These are phyloP conservation scores for Vigna radiata DNA, from an alignment of 306 rosid genomes.

Conservation along the genomic window DNA sequence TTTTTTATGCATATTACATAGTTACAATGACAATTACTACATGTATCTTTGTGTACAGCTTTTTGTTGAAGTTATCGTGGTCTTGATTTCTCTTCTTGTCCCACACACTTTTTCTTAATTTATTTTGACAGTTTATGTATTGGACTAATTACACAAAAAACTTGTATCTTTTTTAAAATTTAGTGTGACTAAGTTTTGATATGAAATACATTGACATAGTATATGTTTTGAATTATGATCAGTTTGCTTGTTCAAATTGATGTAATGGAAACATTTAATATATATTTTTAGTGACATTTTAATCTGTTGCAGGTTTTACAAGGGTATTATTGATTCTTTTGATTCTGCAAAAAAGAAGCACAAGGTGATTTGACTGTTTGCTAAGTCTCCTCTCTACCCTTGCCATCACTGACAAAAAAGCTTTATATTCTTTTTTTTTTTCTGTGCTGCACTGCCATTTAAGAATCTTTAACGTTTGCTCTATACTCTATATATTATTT, in stretches of 20 bases:
- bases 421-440: background rate
- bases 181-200: conserved; percentile 10
- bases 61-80: conserved; percentile 17
- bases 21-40: background rate
- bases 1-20: background rate
- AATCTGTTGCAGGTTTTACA: conserved; percentile 72
- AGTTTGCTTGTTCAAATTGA: conserved; percentile 22
- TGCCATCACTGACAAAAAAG: background rate
- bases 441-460: background rate
- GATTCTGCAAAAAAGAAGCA: conserved; percentile 73
- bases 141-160: background rate
- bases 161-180: conserved; percentile 8
- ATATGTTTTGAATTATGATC: conserved; percentile 24
- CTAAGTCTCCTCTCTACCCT: conserved; percentile 5
- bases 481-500: background rate
- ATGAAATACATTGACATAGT: conserved; percentile 7
- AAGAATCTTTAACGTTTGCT: background rate
- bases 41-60: conserved; percentile 28
- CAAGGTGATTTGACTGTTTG: conserved; percentile 61
- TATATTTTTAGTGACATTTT: conserved; percentile 24
- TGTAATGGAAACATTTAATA: background rate
- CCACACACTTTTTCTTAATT: conserved; percentile 7
- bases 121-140: background rate
- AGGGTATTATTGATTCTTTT: conserved; percentile 67
- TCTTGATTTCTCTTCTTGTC: conserved; percentile 22